Evolutionary conservation across 1,139 yeast genomes (phyloP).

Genomic region (Pichia terricola): DNA sequence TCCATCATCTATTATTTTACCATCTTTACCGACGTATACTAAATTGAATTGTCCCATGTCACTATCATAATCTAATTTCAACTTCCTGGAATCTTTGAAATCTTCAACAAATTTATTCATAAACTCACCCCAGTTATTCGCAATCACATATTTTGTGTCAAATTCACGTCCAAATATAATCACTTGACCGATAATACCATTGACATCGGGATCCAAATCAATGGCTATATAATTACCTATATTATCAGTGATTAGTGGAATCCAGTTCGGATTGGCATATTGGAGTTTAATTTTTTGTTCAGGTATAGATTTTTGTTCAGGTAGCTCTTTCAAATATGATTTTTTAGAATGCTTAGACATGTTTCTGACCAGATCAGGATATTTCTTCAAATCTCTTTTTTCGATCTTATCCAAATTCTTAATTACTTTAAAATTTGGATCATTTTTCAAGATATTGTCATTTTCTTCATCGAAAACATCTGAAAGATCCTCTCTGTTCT

Average conservation of each 20-base stretch:
- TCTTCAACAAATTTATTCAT: slow-evolving; percentile 36
- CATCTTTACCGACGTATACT: slow-evolving; percentile 46
- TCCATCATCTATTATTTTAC: slow-evolving; percentile 20
- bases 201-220: slow-evolving; percentile 76
- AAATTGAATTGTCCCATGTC: slow-evolving; percentile 85
- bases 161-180: slow-evolving; percentile 53
- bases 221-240: slow-evolving; percentile 87
- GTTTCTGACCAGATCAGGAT: slow-evolving; percentile 14
- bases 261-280: slow-evolving; percentile 85
- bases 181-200: slow-evolving; percentile 64
- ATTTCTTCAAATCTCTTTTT: slow-evolving; percentile 10
- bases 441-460: slow-evolving; percentile 1
- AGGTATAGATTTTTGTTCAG: slow-evolving; percentile 67
- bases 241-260: slow-evolving; percentile 79
- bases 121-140: slow-evolving; percentile 43
- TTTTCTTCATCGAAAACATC: not conserved
- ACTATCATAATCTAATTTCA: slow-evolving; percentile 69
- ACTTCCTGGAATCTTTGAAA: slow-evolving; percentile 41
- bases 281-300: slow-evolving; percentile 58
- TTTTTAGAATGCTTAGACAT: slow-evolving; percentile 12
- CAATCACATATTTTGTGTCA: slow-evolving; percentile 51
- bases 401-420: slow-evolving; percentile 4
- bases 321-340: slow-evolving; percentile 26
- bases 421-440: slow-evolving; percentile 13
- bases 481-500: not conserved